Conservation (phyloP, 2,329 filamentous ascomycete genomes). For the Fusarium neocosmosporiellum region DNA sequence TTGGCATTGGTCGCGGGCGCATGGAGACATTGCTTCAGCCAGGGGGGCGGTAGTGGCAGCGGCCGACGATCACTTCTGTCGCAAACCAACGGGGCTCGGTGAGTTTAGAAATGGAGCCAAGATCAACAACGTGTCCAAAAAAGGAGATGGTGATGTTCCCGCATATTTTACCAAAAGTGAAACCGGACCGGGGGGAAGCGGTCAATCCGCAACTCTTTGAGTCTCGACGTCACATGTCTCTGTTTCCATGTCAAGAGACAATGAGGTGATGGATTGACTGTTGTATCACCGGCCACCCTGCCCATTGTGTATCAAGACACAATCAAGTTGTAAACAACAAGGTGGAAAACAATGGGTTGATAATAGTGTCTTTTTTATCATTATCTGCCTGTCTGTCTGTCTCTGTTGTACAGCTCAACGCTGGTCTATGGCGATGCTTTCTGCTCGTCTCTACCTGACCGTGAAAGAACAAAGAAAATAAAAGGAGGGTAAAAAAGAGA, state of each 20-base stretch:
- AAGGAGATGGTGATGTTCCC: background rate
- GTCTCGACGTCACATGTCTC: background rate
- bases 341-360: background rate
- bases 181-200: background rate
- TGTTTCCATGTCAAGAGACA: background rate
- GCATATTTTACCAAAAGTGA: background rate
- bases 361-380: constrained; percentile 2
- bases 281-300: background rate
- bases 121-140: background rate
- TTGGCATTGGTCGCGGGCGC: background rate
- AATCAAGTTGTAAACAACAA: background rate
- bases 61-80: background rate
- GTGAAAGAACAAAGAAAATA: background rate
- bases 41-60: background rate
- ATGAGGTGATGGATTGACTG: background rate
- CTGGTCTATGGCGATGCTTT: background rate
- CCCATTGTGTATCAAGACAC: background rate
- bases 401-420: constrained; percentile 8
- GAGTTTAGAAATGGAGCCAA: background rate
- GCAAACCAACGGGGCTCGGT: background rate
- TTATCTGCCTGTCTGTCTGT: constrained; percentile 1
- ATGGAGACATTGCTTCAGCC: background rate
- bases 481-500: background rate
- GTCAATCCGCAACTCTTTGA: background rate
- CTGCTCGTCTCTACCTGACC: background rate